Evolutionary conservation across 1,139 yeast genomes (phyloP), one percentile per base, ranked within the genome.

Genomic region (Blastobotrys capitulatus): DNA sequence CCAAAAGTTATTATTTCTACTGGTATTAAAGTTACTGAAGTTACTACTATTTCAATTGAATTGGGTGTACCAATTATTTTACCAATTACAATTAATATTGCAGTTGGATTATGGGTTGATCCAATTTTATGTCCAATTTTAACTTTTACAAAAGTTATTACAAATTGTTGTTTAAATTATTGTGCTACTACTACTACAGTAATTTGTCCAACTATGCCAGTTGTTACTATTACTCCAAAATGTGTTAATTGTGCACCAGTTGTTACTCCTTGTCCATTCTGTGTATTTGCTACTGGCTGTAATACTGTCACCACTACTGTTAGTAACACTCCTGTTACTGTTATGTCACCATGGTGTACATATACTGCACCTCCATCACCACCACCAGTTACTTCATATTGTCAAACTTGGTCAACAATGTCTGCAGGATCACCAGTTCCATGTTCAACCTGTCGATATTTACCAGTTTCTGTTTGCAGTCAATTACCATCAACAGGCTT

Each of bases 211-310:
- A 38, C 47, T 10, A 45, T 53, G 25, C 59, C 59, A 29, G 46
- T 49, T 1, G 58, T 55, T 6, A 55, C 57, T 8, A 46, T 56
- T 34, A 52, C 52, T 15, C 38, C 32, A 15, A 40, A 51, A 39
- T 38, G 44, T 27, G 44, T 38, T 19, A 48, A 20, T 12, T 49
- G 52, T 38, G 43, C 51, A 13, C 49, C 57, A 10, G 46, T 54
- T 9, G 47, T 50, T 16, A 50, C 56, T 10, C 46, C 48, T 20
- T 53, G 58, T 46, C 54, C 57, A 9, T 57, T 44, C 46, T 55
- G 58, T 38, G 53, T 53, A 12, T 34, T 56, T 29, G 49, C 51
- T 41, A 55, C 54, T 2, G 46, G 54, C n/a, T 47, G 52, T 8
- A 34, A 42, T 35, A 54, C 56, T n/a, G 38, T 34, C 15, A 48